Conservation (phyloP, 805 yeast species). For the Cyberlindnera veronae region DNA sequence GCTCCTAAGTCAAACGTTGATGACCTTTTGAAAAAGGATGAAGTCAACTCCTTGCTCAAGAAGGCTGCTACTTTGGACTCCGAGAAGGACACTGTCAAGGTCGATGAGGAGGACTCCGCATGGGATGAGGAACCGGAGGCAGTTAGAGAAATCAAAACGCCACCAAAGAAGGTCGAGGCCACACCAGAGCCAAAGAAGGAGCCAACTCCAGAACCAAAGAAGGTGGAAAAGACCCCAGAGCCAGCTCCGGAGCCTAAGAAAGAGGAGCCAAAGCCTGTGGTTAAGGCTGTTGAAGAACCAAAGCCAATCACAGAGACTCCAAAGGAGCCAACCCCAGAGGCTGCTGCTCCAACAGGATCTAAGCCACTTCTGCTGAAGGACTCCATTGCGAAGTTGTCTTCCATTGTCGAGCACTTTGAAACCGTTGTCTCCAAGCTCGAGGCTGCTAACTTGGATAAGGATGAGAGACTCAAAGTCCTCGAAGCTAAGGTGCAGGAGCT, state of each 20-base stretch:
- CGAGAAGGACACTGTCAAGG: constrained; percentile 21
- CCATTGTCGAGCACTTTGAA: constrained; percentile 56
- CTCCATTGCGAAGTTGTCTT: constrained; percentile 63
- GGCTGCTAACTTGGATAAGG: constrained; percentile 58
- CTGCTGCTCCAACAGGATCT: constrained; percentile 16
- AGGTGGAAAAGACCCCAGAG: constrained; percentile 13
- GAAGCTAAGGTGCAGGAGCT: constrained; percentile 61
- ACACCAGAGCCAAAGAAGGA: constrained; percentile 10
- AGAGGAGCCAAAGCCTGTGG: constrained; percentile 22
- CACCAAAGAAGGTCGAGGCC: constrained; percentile 12
- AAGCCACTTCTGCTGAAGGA: constrained; percentile 64
- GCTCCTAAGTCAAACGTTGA: constrained; percentile 43
- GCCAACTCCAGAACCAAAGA: constrained; percentile 13
- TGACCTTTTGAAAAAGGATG: constrained; percentile 44
- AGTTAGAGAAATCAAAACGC: constrained; percentile 7
- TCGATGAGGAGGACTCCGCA: constrained; percentile 15
- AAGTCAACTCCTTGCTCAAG: constrained; percentile 43
- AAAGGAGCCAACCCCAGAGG: constrained; percentile 15
- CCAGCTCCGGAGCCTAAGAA: constrained; percentile 16
- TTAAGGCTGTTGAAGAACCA: constrained; percentile 18
- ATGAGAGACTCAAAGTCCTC: constrained; percentile 51
- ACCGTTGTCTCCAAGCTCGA: constrained; percentile 48
- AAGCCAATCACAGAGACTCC: constrained; percentile 9
- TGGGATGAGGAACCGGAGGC: constrained; percentile 34
- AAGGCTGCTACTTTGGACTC: constrained; percentile 44